Evolutionary conservation across 148 eudicot genomes (phyloP).

Genomic region (Dianthus caryophyllus): DNA sequence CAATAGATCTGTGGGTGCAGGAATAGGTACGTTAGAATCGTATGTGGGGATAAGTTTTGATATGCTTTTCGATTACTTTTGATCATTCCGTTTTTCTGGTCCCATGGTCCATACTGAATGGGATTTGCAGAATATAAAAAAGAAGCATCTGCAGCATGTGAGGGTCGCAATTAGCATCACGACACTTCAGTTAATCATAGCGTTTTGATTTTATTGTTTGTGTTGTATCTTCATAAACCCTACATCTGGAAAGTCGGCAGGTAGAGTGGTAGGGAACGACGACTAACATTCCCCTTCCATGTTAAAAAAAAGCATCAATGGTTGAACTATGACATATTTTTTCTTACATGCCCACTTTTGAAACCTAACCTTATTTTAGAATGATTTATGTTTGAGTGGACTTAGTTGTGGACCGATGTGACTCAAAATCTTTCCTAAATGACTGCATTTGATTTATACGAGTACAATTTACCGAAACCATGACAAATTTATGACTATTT

Average conservation of each 20-base stretch:
- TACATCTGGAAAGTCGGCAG: not conserved
- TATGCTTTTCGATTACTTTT: too few relatives aligned
- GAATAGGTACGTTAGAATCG: not conserved
- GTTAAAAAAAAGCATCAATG: not conserved
- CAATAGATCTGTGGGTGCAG: not conserved
- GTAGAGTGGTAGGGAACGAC: not conserved
- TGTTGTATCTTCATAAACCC: not conserved
- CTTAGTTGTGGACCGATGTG: too few relatives aligned
- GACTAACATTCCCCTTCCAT: conserved; percentile 3
- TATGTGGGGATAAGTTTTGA: not conserved
- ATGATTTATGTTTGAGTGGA: not conserved
- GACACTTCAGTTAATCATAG: too few relatives aligned
- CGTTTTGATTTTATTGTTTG: not conserved
- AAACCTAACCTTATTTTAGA: not conserved
- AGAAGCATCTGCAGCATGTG: not conserved
- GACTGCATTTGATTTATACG: not conserved
- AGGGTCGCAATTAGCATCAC: too few relatives aligned
- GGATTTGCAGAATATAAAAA: conserved; percentile 5
- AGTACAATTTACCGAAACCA: not conserved
- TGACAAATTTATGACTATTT: too few relatives aligned
- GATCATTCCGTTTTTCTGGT: conserved; percentile 3
- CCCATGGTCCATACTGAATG: not conserved
- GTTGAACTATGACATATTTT: not conserved
- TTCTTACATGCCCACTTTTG: not conserved
- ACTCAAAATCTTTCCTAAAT: not conserved